These are phyloP conservation scores for Lentinula sp. DNA, from an alignment of 768 basidiomycete species.

Conservation along the genomic window DNA sequence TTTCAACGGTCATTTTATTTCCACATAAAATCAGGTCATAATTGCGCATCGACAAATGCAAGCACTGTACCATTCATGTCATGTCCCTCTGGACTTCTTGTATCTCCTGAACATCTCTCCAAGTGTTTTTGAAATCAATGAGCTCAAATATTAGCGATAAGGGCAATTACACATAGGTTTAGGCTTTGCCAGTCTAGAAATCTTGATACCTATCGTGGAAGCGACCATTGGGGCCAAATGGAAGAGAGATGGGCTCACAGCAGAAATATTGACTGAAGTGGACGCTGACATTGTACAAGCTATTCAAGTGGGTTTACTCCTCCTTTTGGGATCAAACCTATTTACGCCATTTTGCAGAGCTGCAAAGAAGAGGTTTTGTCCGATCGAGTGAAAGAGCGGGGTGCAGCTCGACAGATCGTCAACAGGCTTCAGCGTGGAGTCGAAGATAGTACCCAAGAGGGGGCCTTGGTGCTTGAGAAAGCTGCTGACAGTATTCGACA, in stretches of 20 bases:
- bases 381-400: constrained; percentile 44
- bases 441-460: constrained; percentile 54
- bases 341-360: constrained; percentile 34
- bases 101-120: too few relatives aligned
- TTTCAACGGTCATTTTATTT: too few relatives aligned
- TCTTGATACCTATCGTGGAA: constrained; percentile 54
- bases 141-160: too few relatives aligned
- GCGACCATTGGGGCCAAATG: constrained; percentile 59
- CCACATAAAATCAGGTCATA: too few relatives aligned
- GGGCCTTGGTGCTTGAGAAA: constrained; percentile 72
- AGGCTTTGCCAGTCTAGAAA: constrained; percentile 57
- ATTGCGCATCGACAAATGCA: too few relatives aligned
- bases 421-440: constrained; percentile 48
- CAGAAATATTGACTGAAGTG: constrained; percentile 52
- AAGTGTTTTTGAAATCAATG: too few relatives aligned
- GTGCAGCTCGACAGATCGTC: constrained; percentile 42
- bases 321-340: not conserved
- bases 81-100: too few relatives aligned
- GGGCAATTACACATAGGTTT: constrained; percentile 41
- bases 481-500: constrained; percentile 53
- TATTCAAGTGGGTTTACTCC: constrained; percentile 45
- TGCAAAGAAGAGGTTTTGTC: constrained; percentile 68
- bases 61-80: too few relatives aligned
- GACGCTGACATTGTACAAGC: constrained; percentile 80
- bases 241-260: constrained; percentile 54